These are phyloP conservation scores for Lavandula angustifolia DNA, from an alignment of 257 asterid genomes.

Conservation along the genomic window DNA sequence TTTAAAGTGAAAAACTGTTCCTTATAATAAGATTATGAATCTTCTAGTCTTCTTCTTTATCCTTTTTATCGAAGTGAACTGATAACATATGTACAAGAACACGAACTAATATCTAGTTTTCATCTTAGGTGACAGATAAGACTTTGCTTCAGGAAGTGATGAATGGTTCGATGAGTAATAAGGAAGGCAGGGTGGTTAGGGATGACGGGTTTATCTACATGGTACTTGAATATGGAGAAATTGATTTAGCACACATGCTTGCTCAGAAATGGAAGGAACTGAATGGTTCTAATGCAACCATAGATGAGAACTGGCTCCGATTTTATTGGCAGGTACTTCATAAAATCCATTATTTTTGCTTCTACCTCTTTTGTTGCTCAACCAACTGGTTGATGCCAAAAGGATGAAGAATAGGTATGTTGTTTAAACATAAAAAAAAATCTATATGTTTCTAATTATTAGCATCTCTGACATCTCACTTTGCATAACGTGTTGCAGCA, in stretches of 20 bases:
- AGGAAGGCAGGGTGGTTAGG: conserved; percentile 80
- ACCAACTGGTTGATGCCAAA: conserved; percentile 21
- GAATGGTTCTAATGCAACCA: conserved; percentile 53
- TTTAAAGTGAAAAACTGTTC: not conserved
- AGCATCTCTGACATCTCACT: conserved; percentile 28
- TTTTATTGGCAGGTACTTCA: conserved; percentile 92
- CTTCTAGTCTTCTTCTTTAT: not conserved
- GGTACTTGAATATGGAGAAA: conserved; percentile 99
- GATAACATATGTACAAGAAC: not conserved
- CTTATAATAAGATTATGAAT: not conserved
- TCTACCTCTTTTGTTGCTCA: conserved; percentile 26
- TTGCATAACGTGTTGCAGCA: conserved; percentile 56
- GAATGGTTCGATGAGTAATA: conserved; percentile 76
- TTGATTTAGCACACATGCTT: conserved; percentile 98
- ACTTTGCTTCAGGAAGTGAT: conserved; percentile 75
- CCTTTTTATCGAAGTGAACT: not conserved
- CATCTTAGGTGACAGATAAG: conserved; percentile 87
- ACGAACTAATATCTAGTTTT: conserved; percentile 35
- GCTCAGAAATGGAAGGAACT: conserved; percentile 90
- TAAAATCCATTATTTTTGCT: conserved; percentile 27
- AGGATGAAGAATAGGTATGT: not conserved
- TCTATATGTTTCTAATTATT: not conserved
- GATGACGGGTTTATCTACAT: conserved; percentile 87
- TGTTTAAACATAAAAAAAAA: conserved; percentile 11
- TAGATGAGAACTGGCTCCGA: conserved; percentile 97